These are phyloP conservation scores for Amniculicola lignicola DNA, from an alignment of 495 filamentous ascomycete genomes.

Conservation along the genomic window DNA sequence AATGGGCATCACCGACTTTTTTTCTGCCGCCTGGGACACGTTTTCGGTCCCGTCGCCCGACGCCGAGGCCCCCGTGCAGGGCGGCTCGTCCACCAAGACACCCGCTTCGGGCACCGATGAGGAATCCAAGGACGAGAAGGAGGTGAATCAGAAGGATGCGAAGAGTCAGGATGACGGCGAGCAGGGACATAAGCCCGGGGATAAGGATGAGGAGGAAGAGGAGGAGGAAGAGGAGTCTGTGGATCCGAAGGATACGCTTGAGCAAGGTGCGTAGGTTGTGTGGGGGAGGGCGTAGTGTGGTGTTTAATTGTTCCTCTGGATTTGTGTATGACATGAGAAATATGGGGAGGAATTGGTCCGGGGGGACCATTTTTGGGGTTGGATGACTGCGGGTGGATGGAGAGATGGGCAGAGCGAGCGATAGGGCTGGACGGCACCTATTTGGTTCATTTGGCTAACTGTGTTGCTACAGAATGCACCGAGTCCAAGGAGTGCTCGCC, in stretches of 20 bases:
- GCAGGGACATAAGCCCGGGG: conserved; percentile 35
- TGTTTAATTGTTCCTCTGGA: conserved; percentile 13
- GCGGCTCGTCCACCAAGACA: conserved; percentile 33
- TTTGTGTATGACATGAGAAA: background rate
- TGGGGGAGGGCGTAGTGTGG: no score
- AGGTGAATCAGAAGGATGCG: conserved; percentile 38
- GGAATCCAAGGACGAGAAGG: conserved; percentile 36
- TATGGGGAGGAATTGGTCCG: background rate
- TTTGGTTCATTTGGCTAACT: no score
- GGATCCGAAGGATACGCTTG: conserved; percentile 82
- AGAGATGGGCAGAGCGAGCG: background rate
- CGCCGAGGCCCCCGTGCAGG: conserved; percentile 31
- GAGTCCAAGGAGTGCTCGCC: conserved; percentile 78
- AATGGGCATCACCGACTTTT: conserved; percentile 32
- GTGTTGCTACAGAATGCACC: conserved; percentile 66
- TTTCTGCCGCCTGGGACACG: conserved; percentile 31
- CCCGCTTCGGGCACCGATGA: conserved; percentile 37
- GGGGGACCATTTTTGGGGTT: no score
- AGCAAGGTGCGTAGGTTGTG: conserved; percentile 85
- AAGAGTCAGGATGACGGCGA: conserved; percentile 24
- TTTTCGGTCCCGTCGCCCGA: conserved; percentile 31
- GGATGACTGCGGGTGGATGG: background rate
- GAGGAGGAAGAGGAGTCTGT: conserved; percentile 87
- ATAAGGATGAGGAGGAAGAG: conserved; percentile 63
- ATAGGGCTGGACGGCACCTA: no score